Evolutionary conservation across 306 rosid genomes (phyloP).

Genomic region (Vigna unguiculata): DNA sequence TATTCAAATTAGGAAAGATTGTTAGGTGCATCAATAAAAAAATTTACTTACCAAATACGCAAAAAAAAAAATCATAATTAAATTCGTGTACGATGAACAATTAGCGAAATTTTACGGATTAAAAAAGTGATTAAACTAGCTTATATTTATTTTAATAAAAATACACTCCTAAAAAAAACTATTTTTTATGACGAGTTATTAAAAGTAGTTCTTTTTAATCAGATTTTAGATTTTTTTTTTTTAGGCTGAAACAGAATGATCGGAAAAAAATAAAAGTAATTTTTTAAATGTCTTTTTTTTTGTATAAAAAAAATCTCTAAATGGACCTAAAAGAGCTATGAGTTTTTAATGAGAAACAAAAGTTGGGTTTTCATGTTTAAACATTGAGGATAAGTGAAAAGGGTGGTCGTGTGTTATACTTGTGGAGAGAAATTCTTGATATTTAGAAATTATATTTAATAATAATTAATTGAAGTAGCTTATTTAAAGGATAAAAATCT

Average conservation of each 20-base stretch:
- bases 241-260: neutral
- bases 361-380: neutral
- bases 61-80: neutral
- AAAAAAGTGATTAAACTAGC: neutral
- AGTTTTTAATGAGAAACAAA: neutral
- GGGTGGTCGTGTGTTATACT: neutral
- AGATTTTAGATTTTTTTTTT: too few relatives aligned
- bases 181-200: neutral
- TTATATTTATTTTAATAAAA: neutral
- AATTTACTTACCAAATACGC: neutral
- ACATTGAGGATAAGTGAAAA: neutral
- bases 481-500: neutral
- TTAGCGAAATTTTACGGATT: neutral
- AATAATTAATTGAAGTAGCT: neutral
- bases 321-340: neutral
- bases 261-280: neutral
- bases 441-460: neutral
- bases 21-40: neutral
- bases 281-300: neutral
- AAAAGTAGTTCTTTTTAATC: neutral
- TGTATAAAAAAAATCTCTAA: neutral
- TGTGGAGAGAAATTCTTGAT: neutral
- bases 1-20: neutral
- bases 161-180: too few relatives aligned
- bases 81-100: neutral